Evolutionary conservation across 305 asterid genomes (phyloP), one percentile per base, ranked within the genome.

Genomic region (Plantago coronopus): DNA sequence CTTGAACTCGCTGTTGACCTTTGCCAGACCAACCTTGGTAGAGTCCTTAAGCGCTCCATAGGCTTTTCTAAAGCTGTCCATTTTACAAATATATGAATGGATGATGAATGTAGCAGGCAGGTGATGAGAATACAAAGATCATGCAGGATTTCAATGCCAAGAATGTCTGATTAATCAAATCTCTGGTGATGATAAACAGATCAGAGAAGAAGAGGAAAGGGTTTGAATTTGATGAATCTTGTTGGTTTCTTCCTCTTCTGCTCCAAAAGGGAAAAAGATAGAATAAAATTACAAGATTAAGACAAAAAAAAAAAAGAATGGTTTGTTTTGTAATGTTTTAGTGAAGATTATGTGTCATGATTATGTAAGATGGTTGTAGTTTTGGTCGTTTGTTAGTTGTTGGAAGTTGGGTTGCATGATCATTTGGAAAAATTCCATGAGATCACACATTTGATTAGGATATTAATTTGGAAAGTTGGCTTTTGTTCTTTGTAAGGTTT

Each of bases 1-100:
- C 96, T 91, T 91, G 85, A 86, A 91, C 21, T 87, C 91, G 76
- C 94, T 86, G 51, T 88, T 86, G 80, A 91, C 95, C 81, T 83
- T 91, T 37, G 95, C 96, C 18, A 88, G 83, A 83, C 95, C 90
- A 68, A 88, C 94, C 64, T 68, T 84, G 65, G 98, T 91, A 65
- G 96, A 88, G 65, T 91, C 98, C 75, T 91, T 91, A 57, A 88
- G 91, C 48, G 89, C 91, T 37, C 89, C 96, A 53, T 86, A 91
- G n/a, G 96, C 98, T 71, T 88, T 91, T 56, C 95, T 63, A 43
- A 86, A 82, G 78, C 94, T 91, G 34, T 88, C 95, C 95, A 87
- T 89, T 60, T 51, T 45, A 7, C 5, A 3, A 11, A 61, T 27
- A 69, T 49, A 27, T 34, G 19, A 21, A 48, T 23, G 34, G 5